Evolutionary conservation across 2,329 filamentous ascomycete genomes (phyloP).

Genomic region (Leptographium galeiforme): DNA sequence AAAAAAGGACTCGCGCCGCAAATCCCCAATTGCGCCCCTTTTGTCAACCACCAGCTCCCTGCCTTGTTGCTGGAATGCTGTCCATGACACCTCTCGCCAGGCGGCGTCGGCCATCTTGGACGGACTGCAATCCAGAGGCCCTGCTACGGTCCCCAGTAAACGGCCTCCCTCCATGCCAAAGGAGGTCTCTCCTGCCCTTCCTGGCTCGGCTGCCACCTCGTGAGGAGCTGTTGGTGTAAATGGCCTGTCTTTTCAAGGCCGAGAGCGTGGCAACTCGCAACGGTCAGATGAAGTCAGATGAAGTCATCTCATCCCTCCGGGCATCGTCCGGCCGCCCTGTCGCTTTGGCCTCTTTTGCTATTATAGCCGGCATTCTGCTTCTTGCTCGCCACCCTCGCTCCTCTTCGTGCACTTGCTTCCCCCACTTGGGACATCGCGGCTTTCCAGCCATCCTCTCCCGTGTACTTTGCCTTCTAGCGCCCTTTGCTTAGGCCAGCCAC

Average conservation of each 20-base stretch:
- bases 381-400: not conserved
- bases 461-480: not conserved
- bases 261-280: not conserved
- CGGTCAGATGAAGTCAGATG: not conserved
- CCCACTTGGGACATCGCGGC: not conserved
- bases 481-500: not conserved
- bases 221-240: not conserved
- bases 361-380: not conserved
- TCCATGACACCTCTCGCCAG: not conserved
- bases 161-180: slow-evolving; percentile 2
- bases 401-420: not conserved
- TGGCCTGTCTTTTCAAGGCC: too few species aligned
- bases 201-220: not conserved
- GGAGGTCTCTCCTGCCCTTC: not conserved
- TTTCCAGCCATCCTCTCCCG: not conserved
- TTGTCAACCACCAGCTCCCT: not conserved
- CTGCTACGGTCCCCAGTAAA: not conserved
- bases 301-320: not conserved
- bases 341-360: not conserved
- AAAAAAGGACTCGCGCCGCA: too few species aligned
- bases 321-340: not conserved
- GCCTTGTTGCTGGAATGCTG: not conserved
- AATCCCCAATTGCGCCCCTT: not conserved
- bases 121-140: not conserved
- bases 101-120: not conserved